Evolutionary conservation across 1,284 basidiomycete species (phyloP).

Genomic region (Marasmius tenuissimus): DNA sequence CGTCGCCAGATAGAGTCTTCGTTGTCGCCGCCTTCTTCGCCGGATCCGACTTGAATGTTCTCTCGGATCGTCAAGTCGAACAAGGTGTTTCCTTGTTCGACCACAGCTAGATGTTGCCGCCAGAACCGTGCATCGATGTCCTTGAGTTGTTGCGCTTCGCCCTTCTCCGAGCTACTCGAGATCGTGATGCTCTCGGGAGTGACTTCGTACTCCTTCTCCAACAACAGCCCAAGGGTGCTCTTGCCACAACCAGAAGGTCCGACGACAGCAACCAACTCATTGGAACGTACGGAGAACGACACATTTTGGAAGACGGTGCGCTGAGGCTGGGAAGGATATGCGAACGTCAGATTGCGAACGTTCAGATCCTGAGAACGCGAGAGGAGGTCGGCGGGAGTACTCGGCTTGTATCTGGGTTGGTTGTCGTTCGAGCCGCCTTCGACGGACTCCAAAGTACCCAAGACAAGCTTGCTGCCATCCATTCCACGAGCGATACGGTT

Average conservation of each 20-base stretch:
- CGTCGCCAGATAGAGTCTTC: not conserved
- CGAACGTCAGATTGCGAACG: slow-evolving; percentile 75
- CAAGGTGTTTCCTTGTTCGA: slow-evolving; percentile 82
- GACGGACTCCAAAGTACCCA: slow-evolving; percentile 72
- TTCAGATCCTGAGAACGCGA: slow-evolving; percentile 52
- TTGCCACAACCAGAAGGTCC: slow-evolving; percentile 89
- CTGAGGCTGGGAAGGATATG: slow-evolving; percentile 81
- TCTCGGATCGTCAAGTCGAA: slow-evolving; percentile 85
- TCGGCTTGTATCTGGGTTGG: slow-evolving; percentile 62
- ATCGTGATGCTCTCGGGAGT: slow-evolving; percentile 61
- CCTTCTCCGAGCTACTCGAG: slow-evolving; percentile 28
- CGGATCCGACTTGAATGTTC: slow-evolving; percentile 82
- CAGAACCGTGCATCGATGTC: slow-evolving; percentile 70
- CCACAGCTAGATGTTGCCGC: slow-evolving; percentile 82
- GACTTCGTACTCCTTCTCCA: slow-evolving; percentile 88
- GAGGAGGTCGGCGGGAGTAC: slow-evolving; percentile 54
- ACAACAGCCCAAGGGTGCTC: slow-evolving; percentile 79
- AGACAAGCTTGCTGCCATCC: slow-evolving; percentile 60
- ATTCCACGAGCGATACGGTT: slow-evolving; percentile 79
- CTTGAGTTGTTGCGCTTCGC: slow-evolving; percentile 37
- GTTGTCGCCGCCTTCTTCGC: not conserved
- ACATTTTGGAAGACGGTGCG: slow-evolving; percentile 69
- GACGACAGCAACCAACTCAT: slow-evolving; percentile 87
- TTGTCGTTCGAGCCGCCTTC: slow-evolving; percentile 58
- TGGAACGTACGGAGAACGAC: slow-evolving; percentile 62